Base-by-base conservation (phyloP, 306 rosid species). In the Cicer cuneatum region DNA sequence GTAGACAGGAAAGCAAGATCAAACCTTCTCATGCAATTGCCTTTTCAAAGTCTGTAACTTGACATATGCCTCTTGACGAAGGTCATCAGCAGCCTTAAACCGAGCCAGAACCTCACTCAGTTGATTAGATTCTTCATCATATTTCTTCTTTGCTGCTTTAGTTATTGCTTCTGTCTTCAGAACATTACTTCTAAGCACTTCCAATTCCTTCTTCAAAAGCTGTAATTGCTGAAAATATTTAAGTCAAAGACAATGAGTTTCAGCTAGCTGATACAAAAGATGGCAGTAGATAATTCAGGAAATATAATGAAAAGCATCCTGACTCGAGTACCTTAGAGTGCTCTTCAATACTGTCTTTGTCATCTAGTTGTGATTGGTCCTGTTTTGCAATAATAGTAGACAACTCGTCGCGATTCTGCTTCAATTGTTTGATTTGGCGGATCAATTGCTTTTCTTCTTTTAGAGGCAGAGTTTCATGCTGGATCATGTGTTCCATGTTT, bases 391-490 rank as follows among this genome's bases (percentile, higher is more conserved):
- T 69, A 73, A 45, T 82, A 35, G 72, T 82, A 66, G 90, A 84
- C 74, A 92, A 71, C 69, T 90, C 90, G 60, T 89, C 90, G 8
- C 93, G 92, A 12, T 33, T 85, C 76, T 90, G 98, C 85, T 87
- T 90, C 86, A 84, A 72, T 78, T 84, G 92, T 81, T 90, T 85
- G 71, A 92, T 92, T 80, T 90, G 93, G 63, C 87, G 93, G 73
- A 92, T 77, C 75, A 83, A 80, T 60, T 85, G 90, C 65, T 90
- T 92, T 86, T 92, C 98, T 79, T 92, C 92, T 66, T 85, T 88
- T 71, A 92, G 64, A 79, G 89, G 90, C 75, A 90, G 69, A 35
- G 98, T 92, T 81, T 88, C 98, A 80, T 92, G 97, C 72, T 87
- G 83, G 46, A 92, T 87, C 83, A 47, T 82, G 80, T 90, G 87